Percentiles rank a stretch among this genome's conserved stretches.
These are phyloP conservation scores for Tilletia setariae DNA, from an alignment of 1,284 basidiomycete genomes.

Conservation along the genomic window DNA sequence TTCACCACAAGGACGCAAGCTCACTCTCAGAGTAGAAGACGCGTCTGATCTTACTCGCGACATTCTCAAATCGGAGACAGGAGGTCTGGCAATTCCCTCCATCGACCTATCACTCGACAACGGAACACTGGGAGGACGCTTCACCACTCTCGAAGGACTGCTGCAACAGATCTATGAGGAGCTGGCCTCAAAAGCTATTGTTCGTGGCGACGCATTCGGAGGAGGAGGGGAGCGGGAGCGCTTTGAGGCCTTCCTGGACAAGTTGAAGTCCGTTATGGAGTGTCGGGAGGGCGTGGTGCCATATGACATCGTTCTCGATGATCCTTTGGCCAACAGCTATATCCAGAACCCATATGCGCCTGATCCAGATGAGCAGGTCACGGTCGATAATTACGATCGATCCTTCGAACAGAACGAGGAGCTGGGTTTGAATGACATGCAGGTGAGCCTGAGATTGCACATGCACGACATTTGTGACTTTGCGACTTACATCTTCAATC, in stretches of 20 bases:
- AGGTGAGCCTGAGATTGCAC: conserved; percentile 79
- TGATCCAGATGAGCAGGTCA: conserved; percentile 59
- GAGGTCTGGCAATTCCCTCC: conserved; percentile 85
- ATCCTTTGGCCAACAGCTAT: conserved; percentile 92
- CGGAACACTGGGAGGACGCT: conserved; percentile 95
- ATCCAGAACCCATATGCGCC: conserved; percentile 78
- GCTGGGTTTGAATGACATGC: conserved; percentile 92
- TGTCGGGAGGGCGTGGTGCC: conserved; percentile 35
- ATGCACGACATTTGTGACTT: conserved; percentile 58
- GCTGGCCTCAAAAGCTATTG: conserved; percentile 83
- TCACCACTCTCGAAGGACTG: conserved; percentile 95
- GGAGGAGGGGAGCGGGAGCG: conserved; percentile 19
- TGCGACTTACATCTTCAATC: neutral
- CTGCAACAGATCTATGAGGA: conserved; percentile 94
- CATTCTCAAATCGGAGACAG: conserved; percentile 69
- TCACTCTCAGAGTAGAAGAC: conserved; percentile 86
- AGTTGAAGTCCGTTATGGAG: conserved; percentile 59
- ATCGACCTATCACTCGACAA: conserved; percentile 88
- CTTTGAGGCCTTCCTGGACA: conserved; percentile 66
- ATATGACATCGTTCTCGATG: conserved; percentile 82
- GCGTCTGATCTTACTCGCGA: conserved; percentile 89
- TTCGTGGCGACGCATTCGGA: conserved; percentile 65
- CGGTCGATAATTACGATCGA: conserved; percentile 73
- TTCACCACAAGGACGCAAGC: conserved; percentile 76
- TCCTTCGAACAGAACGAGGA: conserved; percentile 91